Percentiles rank a stretch among this genome's conserved stretches.
phyloP scores from a whole-genome alignment of 1,284 basidiomycete species.

The Cryptococcus amylolentus region DNA sequence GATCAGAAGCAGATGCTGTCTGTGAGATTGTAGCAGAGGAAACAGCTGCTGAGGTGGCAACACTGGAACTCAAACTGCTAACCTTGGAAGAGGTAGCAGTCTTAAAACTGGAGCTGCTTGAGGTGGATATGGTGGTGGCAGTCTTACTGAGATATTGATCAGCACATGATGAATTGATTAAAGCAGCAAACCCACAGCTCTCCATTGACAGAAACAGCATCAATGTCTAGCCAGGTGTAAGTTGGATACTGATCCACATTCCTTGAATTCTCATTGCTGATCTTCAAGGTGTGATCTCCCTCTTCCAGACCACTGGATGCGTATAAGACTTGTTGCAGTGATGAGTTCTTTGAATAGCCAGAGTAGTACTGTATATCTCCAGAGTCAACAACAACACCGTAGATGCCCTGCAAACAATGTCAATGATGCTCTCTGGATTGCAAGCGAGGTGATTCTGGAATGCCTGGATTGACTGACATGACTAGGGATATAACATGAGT shows the following conservation, averaged over 20 bases:
- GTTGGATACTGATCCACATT: conserved; percentile 25
- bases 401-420: conserved; percentile 26
- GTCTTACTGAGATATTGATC: background rate
- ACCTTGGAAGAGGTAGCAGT: conserved; percentile 7
- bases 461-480: background rate
- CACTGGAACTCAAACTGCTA: background rate
- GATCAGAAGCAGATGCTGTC: background rate
- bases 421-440: background rate
- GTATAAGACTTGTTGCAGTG: conserved; percentile 26
- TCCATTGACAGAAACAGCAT: conserved; percentile 27
- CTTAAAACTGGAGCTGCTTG: conserved; percentile 4
- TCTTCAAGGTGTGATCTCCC: conserved; percentile 25
- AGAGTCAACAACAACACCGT: conserved; percentile 27
- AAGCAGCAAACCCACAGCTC: conserved; percentile 18
- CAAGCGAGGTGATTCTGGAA: background rate
- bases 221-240: conserved; percentile 31
- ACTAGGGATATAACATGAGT: background rate
- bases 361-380: conserved; percentile 27
- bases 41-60: background rate
- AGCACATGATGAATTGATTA: no score
- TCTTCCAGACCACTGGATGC: conserved; percentile 27
- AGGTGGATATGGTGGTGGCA: background rate
- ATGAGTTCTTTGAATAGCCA: conserved; percentile 16
- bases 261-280: conserved; percentile 32
- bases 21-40: conserved; percentile 1